These are phyloP conservation scores for Sarcomyxa edulis DNA, from an alignment of 768 basidiomycete genomes.

Conservation along the genomic window DNA sequence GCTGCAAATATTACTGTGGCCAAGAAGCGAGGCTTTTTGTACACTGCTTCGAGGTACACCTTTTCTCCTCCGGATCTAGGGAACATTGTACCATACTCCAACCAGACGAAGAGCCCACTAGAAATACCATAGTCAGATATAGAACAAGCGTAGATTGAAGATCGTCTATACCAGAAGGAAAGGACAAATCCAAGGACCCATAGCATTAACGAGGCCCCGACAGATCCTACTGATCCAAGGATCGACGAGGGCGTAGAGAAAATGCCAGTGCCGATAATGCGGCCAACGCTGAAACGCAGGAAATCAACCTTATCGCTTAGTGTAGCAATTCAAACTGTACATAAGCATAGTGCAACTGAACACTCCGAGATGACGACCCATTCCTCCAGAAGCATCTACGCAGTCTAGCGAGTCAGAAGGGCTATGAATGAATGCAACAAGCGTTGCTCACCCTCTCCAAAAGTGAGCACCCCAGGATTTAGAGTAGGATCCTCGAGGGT, in stretches of 20 bases:
- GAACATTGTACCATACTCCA: constrained; percentile 61
- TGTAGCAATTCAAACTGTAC: constrained; percentile 12
- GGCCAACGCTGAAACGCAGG: constrained; percentile 31
- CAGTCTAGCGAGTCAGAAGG: background rate
- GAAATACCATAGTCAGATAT: no score
- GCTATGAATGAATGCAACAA: background rate
- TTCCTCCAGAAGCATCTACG: constrained; percentile 46
- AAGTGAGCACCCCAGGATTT: constrained; percentile 39
- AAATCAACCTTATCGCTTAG: background rate
- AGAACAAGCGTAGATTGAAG: no score
- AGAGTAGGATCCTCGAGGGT: constrained; percentile 6
- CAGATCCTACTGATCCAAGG: constrained; percentile 47
- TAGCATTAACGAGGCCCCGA: constrained; percentile 57
- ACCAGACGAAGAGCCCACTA: constrained; percentile 60
- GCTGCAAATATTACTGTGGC: constrained; percentile 43
- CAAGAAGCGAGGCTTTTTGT: constrained; percentile 39
- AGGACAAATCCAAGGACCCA: constrained; percentile 59
- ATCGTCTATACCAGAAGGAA: no score
- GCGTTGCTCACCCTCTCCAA: constrained; percentile 40
- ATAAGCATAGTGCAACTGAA: constrained; percentile 54
- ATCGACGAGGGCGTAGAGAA: constrained; percentile 61
- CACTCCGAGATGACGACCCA: constrained; percentile 53
- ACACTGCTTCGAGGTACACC: constrained; percentile 55
- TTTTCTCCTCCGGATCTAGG: constrained; percentile 61
- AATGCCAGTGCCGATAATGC: constrained; percentile 61